Conservation (phyloP, 495 filamentous ascomycete species). For the Penicillium paxilli region DNA sequence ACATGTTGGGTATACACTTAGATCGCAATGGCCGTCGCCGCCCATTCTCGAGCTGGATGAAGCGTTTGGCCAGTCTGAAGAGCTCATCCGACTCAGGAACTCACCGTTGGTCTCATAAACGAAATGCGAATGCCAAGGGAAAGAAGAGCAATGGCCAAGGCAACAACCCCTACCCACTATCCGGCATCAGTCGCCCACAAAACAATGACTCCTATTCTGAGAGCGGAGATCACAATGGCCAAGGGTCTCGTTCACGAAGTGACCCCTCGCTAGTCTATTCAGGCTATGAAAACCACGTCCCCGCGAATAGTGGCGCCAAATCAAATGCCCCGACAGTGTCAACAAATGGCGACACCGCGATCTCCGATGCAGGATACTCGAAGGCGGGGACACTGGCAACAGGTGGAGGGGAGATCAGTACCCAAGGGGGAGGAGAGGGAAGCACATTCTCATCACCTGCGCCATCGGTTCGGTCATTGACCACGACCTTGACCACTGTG, state of each 20-base stretch:
- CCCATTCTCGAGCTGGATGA: slow-evolving; percentile 92
- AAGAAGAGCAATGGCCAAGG: slow-evolving; percentile 63
- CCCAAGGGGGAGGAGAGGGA: slow-evolving; percentile 66
- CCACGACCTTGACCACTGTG: slow-evolving; percentile 94
- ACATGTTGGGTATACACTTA: slow-evolving; percentile 29
- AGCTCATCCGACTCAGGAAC: slow-evolving; percentile 52
- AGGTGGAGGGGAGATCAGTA: slow-evolving; percentile 60
- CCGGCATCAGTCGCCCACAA: slow-evolving; percentile 53
- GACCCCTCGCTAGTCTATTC: slow-evolving; percentile 58
- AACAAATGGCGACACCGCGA: slow-evolving; percentile 73
- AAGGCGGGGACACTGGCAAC: slow-evolving; percentile 76
- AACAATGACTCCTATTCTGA: slow-evolving; percentile 45
- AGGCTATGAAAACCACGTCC: slow-evolving; percentile 55
- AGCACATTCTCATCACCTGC: slow-evolving; percentile 94
- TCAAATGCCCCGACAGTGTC: slow-evolving; percentile 77
- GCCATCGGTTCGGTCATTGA: slow-evolving; percentile 86
- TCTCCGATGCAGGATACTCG: slow-evolving; percentile 74
- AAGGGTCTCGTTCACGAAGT: slow-evolving; percentile 41
- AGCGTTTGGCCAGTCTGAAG: slow-evolving; percentile 86
- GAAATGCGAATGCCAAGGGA: slow-evolving; percentile 43
- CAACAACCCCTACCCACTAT: slow-evolving; percentile 85
- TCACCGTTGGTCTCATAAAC: slow-evolving; percentile 51
- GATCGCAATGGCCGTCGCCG: slow-evolving; percentile 72
- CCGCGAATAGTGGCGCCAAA: slow-evolving; percentile 59
- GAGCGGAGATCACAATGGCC: slow-evolving; percentile 23